Evolutionary conservation across 345 rosid genomes (phyloP).

Genomic region (Adansonia digitata): DNA sequence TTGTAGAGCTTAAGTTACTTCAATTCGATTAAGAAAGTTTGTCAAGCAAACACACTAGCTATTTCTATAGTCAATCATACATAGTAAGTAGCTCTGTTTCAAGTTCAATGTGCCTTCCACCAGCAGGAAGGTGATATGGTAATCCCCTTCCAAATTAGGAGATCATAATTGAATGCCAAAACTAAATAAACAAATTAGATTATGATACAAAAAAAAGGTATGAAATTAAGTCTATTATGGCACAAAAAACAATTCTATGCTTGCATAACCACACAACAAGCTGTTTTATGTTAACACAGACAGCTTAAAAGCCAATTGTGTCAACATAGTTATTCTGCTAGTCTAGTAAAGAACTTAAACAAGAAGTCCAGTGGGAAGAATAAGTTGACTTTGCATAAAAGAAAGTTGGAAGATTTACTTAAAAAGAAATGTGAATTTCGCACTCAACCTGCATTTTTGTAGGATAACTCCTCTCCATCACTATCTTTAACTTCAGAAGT

Average conservation of each 20-base stretch:
- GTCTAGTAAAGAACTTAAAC: background rate
- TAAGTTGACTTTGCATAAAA: background rate
- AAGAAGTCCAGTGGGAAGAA: background rate
- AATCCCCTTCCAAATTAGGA: background rate
- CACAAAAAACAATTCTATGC: background rate
- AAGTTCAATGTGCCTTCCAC: background rate
- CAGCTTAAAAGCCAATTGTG: background rate
- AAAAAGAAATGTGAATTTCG: background rate
- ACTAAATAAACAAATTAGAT: background rate
- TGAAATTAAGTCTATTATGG: background rate
- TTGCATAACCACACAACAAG: background rate
- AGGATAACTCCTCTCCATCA: slow-evolving; percentile 5
- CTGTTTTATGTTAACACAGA: background rate
- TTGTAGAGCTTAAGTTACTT: background rate
- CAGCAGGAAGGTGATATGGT: background rate
- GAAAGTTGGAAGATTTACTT: background rate
- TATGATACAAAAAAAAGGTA: background rate
- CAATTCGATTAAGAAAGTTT: background rate
- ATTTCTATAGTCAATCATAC: background rate
- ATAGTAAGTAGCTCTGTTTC: background rate
- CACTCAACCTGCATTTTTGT: slow-evolving; percentile 33
- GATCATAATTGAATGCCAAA: background rate
- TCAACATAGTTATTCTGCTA: background rate
- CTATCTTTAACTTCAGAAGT: slow-evolving; percentile 16
- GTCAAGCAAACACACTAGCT: background rate